Evolutionary conservation across 192 early-diverging fungal species (phyloP).

Genomic region (Coemansia sp.): DNA sequence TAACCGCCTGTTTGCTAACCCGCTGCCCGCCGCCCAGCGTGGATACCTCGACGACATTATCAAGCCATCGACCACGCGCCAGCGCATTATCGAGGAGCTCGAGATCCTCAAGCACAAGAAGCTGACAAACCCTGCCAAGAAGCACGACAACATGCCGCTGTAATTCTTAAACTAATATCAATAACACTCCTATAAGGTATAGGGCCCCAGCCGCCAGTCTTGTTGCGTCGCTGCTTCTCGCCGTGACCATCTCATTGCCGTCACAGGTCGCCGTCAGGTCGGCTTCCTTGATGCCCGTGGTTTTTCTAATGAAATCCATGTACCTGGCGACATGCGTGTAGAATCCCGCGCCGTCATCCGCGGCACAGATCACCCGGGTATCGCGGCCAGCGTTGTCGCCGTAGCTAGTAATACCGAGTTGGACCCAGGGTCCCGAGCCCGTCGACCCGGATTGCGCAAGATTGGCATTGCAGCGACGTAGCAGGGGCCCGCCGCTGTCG

Average conservation of each 20-base stretch:
- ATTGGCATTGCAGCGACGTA: slow-evolving; percentile 24
- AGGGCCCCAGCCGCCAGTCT: neutral
- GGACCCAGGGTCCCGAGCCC: slow-evolving; percentile 40
- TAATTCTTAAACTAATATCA: slow-evolving; percentile 38
- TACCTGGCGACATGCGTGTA: slow-evolving; percentile 52
- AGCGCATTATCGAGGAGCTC: slow-evolving; percentile 86
- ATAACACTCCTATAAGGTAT: neutral
- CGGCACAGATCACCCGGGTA: slow-evolving; percentile 28
- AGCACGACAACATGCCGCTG: slow-evolving; percentile 94
- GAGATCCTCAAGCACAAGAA: slow-evolving; percentile 77
- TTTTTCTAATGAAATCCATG: slow-evolving; percentile 40
- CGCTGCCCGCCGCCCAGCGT: slow-evolving; percentile 88
- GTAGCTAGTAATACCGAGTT: slow-evolving; percentile 54
- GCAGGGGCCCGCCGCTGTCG: slow-evolving; percentile 43
- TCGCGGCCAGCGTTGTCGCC: slow-evolving; percentile 30
- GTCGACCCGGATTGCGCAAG: neutral
- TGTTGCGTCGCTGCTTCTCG: neutral
- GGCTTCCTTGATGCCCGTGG: slow-evolving; percentile 29
- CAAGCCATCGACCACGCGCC: slow-evolving; percentile 70
- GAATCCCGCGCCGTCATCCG: slow-evolving; percentile 47
- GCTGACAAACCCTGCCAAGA: slow-evolving; percentile 77
- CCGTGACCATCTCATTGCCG: slow-evolving; percentile 19
- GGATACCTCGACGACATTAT: slow-evolving; percentile 82
- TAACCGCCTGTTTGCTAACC: slow-evolving; percentile 90
- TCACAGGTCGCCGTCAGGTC: slow-evolving; percentile 31